Evolutionary conservation across 805 yeast genomes (phyloP), one percentile per base, ranked within the genome.

Genomic region (Hyphopichia homilentoma): DNA sequence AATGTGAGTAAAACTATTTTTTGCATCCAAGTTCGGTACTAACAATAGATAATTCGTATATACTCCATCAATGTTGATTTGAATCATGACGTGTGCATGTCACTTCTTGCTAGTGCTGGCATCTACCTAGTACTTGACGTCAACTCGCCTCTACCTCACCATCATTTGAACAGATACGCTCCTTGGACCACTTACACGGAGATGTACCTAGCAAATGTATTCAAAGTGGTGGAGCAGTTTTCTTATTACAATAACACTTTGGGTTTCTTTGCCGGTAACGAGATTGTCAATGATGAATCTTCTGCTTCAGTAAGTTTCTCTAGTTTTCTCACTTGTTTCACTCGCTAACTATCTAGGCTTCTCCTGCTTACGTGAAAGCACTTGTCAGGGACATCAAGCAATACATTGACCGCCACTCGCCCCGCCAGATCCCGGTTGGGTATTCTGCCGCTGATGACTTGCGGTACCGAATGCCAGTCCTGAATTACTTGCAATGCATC

Each of bases 401-500:
- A 18, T 90, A 83, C 52, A 79, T 86, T 39, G 52, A 61, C 6
- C 47, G 53, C 17, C 75, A 85, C 47, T 58, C 78, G 3, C 72
- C 77, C 2, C 70, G 98, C 34, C 48, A 50, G 9, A 75, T 90
- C 12, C 97, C 97, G 1, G 85, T 90, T 22, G 97, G 97, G 1
- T 90, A 90, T 55, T 87, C 97, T 0, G 97, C 97, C 0, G 97
- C 97, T 1, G 97, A 90, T 59, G 97, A 89, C 50, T 68, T 89
- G 38, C 59, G 69, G 32, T 89, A 75, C 57, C 69, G 97, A 47
- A 73, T 75, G 6, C 73, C 96, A 0, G 68, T 89, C 29, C 82
- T 96, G 1, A 72, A 77, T 36, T 90, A 84, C 52, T 69, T 90
- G 35, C 90, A 82, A 47, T 89, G 97, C 48, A 73, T 78, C 16